Conservation (phyloP, 2,329 filamentous ascomycete species). For the Gnomoniopsis smithogilvyi region DNA sequence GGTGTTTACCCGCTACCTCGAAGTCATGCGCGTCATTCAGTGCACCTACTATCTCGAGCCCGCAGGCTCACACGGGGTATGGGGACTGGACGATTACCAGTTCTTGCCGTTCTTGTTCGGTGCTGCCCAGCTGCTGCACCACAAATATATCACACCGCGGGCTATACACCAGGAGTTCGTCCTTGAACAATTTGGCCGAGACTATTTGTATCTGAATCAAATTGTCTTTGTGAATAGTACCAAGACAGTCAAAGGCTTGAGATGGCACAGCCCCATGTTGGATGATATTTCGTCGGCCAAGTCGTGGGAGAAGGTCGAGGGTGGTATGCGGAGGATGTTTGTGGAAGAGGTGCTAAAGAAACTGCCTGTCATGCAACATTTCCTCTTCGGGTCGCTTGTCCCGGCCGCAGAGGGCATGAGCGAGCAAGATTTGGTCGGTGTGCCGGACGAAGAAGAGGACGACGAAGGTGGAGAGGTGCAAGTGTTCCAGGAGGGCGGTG, state of each 20-base stretch:
- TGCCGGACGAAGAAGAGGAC: slow-evolving; percentile 42
- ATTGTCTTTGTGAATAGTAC: slow-evolving; percentile 93
- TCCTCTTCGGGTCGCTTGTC: slow-evolving; percentile 84
- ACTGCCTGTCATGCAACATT: slow-evolving; percentile 97
- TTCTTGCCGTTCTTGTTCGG: slow-evolving; percentile 96
- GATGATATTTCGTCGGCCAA: slow-evolving; percentile 93
- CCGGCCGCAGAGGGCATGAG: slow-evolving; percentile 82
- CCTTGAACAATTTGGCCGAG: slow-evolving; percentile 78
- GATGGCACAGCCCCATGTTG: slow-evolving; percentile 98
- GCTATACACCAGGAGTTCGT: slow-evolving; percentile 85
- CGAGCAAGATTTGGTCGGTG: slow-evolving; percentile 51
- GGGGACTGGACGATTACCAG: slow-evolving; percentile 96
- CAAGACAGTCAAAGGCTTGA: slow-evolving; percentile 89
- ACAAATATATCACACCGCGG: slow-evolving; percentile 74
- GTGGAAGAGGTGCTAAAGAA: slow-evolving; percentile 88
- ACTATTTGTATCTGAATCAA: slow-evolving; percentile 90
- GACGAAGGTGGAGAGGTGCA: slow-evolving; percentile 56
- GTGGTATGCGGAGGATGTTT: slow-evolving; percentile 96
- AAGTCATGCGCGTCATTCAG: slow-evolving; percentile 84
- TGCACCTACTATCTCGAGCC: slow-evolving; percentile 95
- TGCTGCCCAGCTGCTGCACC: slow-evolving; percentile 81
- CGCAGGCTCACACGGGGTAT: slow-evolving; percentile 94
- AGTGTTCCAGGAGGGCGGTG: slow-evolving; percentile 59
- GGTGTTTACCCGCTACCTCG: slow-evolving; percentile 79
- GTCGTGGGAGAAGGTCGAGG: slow-evolving; percentile 88